These are phyloP conservation scores for Arthroderma sp. DNA, from an alignment of 2,329 filamentous ascomycete species.

Conservation along the genomic window DNA sequence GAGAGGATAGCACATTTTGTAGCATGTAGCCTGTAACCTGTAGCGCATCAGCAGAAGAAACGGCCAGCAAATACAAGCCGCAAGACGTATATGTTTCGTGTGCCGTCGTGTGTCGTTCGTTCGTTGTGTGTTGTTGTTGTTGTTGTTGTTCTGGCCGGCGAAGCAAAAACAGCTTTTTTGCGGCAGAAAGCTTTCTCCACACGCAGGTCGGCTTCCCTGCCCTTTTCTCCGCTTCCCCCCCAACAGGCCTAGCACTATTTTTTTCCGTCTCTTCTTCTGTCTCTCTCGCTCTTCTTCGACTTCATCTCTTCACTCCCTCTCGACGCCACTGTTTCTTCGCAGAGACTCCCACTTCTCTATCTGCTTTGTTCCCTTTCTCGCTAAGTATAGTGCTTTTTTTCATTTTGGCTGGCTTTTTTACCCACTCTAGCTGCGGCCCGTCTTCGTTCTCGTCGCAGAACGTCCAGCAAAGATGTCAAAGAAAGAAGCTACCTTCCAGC, in stretches of 20 bases:
- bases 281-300: conserved; percentile 2
- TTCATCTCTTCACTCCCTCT: conserved; percentile 5
- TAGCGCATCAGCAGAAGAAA: no score
- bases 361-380: background rate
- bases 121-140: no score
- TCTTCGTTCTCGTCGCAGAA: background rate
- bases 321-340: background rate
- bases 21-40: no score
- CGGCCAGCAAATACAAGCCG: no score
- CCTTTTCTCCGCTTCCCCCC: background rate
- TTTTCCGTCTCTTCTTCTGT: conserved; percentile 4
- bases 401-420: background rate
- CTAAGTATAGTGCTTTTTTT: background rate
- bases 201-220: no score
- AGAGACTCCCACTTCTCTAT: background rate
- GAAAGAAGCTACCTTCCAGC: conserved; percentile 22
- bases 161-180: no score
- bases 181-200: no score
- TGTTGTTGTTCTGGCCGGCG: no score
- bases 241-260: conserved; percentile 2
- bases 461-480: conserved; percentile 14
- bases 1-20: no score
- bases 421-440: background rate
- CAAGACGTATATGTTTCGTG: no score
- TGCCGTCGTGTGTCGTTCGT: no score